These are phyloP conservation scores for Mortierella sp. DNA, from an alignment of 371 early-diverging fungal species.

Conservation along the genomic window DNA sequence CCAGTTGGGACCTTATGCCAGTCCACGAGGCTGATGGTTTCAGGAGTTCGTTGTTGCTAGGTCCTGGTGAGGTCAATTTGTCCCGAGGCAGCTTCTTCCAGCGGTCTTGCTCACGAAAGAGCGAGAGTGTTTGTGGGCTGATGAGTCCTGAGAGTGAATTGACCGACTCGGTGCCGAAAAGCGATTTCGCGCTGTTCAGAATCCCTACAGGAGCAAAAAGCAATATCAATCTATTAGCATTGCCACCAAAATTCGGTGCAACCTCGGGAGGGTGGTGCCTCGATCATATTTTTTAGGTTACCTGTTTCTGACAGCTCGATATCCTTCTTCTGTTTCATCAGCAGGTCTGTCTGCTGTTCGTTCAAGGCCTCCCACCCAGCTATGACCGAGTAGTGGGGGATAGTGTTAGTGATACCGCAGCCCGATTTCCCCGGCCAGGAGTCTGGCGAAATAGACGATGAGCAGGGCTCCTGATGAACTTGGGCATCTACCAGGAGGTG, in stretches of 20 bases:
- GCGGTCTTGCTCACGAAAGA: constrained; percentile 47
- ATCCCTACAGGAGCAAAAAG: constrained; percentile 15
- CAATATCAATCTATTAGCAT: no score
- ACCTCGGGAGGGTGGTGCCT: no score
- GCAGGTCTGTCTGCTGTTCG: constrained; percentile 43
- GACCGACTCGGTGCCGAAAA: constrained; percentile 35
- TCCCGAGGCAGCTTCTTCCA: constrained; percentile 39
- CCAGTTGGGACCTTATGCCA: constrained; percentile 39
- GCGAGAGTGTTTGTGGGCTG: constrained; percentile 43
- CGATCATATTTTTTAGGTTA: constrained; percentile 5
- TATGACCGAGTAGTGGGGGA: not conserved
- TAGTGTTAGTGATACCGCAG: no score
- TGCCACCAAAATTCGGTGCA: no score
- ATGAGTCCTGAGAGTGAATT: constrained; percentile 43
- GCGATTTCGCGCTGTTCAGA: constrained; percentile 47
- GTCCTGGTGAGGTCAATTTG: not conserved
- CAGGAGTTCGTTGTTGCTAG: constrained; percentile 31
- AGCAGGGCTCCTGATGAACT: no score
- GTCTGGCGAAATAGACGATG: not conserved
- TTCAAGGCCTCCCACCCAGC: constrained; percentile 53
- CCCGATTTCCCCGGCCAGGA: not conserved
- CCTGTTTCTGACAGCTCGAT: constrained; percentile 52
- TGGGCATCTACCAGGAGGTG: constrained; percentile 23
- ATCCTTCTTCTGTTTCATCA: constrained; percentile 37
- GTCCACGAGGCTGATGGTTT: constrained; percentile 38